Evolutionary conservation across 2,329 filamentous ascomycete species (phyloP), one percentile per base, ranked within the genome.

Genomic region (Aspergillus sp.): DNA sequence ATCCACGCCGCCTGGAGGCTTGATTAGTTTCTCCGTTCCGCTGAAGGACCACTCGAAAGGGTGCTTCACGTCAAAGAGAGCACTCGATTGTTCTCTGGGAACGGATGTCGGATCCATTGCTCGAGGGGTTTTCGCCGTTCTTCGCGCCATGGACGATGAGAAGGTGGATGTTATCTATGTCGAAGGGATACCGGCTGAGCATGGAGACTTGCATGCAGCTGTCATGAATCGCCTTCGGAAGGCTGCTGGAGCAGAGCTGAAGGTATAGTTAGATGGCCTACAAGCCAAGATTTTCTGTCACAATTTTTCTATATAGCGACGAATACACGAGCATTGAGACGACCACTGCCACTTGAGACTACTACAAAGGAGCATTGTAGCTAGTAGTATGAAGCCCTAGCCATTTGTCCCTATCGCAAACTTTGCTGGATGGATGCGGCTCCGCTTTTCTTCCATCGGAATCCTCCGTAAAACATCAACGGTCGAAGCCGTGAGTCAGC

Each of bases 121-220:
- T 1, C 81, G 90, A 57, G 86, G 87, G 0, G 73, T 98, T 9
- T 98, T 98, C 64, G 87, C 88, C 8, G 87, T 88, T 1, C 72
- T 98, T 45, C 77, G 93, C 45, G 86, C 90, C 56, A 77, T 98
- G 52, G 93, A 98, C 65, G 80, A 83, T 58, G 76, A 81, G 52
- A 79, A 82, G 29, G 88, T 88, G 3, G 83, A 93, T 61, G 75
- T 85, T 19, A 96, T 98, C 44, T 86, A 90, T 56, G 88, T 97
- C 7, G 93, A 98, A 65, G 91, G 91, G 2, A 86, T 96, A 48
- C 67, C 73, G 19, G 85, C 86, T 45, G 57, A 63, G 49, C 81
- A 85, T 49, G 82, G 85, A 30, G 86, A 93, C 62, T 83, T 93
- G 56, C 88, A 89, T 19, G 87, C 88, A 27, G 93, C 86, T 27